phyloP scores from a whole-genome alignment of 805 yeast species.

The Nakazawaea wickerhamii region DNA sequence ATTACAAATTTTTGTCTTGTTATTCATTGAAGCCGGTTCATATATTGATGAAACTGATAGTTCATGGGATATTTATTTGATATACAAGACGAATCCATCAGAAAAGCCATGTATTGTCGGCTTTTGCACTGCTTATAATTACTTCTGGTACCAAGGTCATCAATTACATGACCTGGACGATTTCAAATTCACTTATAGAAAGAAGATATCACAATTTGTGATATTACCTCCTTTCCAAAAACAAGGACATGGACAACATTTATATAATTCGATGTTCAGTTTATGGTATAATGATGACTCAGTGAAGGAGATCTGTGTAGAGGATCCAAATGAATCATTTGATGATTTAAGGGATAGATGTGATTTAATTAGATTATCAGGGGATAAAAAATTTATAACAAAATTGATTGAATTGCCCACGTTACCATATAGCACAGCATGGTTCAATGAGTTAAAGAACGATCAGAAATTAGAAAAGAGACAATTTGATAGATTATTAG shows the following conservation, averaged over 20 bases:
- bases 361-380: constrained; percentile 53
- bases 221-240: constrained; percentile 82
- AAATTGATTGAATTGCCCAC: constrained; percentile 20
- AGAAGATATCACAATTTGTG: constrained; percentile 83
- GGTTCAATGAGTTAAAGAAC: constrained; percentile 34
- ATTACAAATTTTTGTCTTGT: constrained; percentile 71
- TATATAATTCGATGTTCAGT: constrained; percentile 54
- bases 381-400: constrained; percentile 23
- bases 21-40: constrained; percentile 92
- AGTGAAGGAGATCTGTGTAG: constrained; percentile 76
- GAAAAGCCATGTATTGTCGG: constrained; percentile 56
- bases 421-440: constrained; percentile 25
- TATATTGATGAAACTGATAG: constrained; percentile 73
- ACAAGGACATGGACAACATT: constrained; percentile 59
- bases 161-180: constrained; percentile 39
- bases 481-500: constrained; percentile 73
- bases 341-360: constrained; percentile 85
- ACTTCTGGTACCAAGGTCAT: constrained; percentile 67
- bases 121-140: constrained; percentile 76
- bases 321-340: constrained; percentile 90
- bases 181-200: constrained; percentile 36
- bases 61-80: constrained; percentile 72
- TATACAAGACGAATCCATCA: constrained; percentile 33
- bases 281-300: constrained; percentile 47
- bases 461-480: constrained; percentile 62